Base-by-base conservation (phyloP, 257 asterid genomes). In the Nemophila menziesii region DNA sequence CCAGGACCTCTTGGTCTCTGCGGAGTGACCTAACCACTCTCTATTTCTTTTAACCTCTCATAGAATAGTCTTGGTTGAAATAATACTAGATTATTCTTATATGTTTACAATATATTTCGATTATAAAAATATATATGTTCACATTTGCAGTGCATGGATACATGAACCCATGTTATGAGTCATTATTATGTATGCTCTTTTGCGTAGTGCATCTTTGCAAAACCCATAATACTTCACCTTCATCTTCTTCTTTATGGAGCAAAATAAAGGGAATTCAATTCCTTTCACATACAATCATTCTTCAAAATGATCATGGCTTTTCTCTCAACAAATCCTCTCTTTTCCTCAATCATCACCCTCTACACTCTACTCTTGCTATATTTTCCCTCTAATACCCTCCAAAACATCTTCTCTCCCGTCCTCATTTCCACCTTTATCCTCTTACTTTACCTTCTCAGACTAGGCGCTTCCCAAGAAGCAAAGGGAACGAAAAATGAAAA, bases 381-480 rank as follows among this genome's bases (percentile, higher is more conserved):
- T 57, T 68, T 57, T 21, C 97, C 97, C 0, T 23, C 57, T 1
- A 23, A 23, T 22, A 58, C 55, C 56, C 33, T 44, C 54, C 54
- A 37, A 20, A 18, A 69, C 44, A 29, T 71, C 20, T 58, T 60
- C 66, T 79, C 93, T 21, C 94, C 94, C 2, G 49, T 77, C 15
- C 20, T 71, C 6, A 40, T 79, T 19, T 68, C 78, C 67, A 63
- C 93, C 13, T 54, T 74, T 0, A 20, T 72, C 46, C 68, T 86
- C 23, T 39, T 82, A n/a, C 77, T 86, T 20, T 61, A 61, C 69
- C 80, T 86, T 22, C 93, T 79, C 65, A 48, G 80, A 19, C 63
- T 74, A 33, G 85, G 92, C 55, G 82, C 82, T 0, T 38, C 55
- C 3, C 93, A 70, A 15, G 60, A 22, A 20, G 53, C n/a, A 18